These are phyloP conservation scores for Rhodomyrtus psidioides DNA, from an alignment of 441 rosid genomes.

Conservation along the genomic window DNA sequence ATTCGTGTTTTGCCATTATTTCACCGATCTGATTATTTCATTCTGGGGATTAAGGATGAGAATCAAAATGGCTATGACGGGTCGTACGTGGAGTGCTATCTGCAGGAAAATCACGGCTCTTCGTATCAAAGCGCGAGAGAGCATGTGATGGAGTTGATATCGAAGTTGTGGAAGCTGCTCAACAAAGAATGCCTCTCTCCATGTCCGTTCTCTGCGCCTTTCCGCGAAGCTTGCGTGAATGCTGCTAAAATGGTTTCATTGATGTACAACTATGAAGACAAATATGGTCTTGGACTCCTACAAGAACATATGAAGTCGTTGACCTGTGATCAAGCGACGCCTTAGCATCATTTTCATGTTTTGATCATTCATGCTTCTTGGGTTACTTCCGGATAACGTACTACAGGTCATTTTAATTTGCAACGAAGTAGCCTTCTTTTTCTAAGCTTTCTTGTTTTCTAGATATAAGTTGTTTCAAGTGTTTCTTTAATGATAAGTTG, in stretches of 20 bases:
- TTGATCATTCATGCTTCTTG: background rate
- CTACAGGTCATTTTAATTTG: background rate
- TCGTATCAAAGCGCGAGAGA: slow-evolving; percentile 16
- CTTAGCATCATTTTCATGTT: background rate
- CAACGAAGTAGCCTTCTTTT: background rate
- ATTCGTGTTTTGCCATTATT: background rate
- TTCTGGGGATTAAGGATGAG: background rate
- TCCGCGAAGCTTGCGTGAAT: slow-evolving; percentile 29
- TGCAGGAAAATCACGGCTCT: slow-evolving; percentile 22
- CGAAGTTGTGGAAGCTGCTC: slow-evolving; percentile 37
- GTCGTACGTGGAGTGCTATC: slow-evolving; percentile 37
- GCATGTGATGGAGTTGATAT: slow-evolving; percentile 20
- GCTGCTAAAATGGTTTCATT: slow-evolving; percentile 55
- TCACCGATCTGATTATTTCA: background rate
- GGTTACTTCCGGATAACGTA: background rate
- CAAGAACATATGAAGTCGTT: slow-evolving; percentile 24
- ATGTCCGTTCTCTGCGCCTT: slow-evolving; percentile 20
- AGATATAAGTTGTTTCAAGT: background rate
- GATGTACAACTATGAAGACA: slow-evolving; percentile 38
- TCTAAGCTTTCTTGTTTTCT: background rate
- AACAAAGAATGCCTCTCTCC: slow-evolving; percentile 27
- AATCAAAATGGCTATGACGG: slow-evolving; percentile 21
- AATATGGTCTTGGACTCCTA: slow-evolving; percentile 25
- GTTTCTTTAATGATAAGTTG: background rate
- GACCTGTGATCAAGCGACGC: background rate